Base-by-base conservation (phyloP, 441 rosid species). In the Biscutella laevigata region DNA sequence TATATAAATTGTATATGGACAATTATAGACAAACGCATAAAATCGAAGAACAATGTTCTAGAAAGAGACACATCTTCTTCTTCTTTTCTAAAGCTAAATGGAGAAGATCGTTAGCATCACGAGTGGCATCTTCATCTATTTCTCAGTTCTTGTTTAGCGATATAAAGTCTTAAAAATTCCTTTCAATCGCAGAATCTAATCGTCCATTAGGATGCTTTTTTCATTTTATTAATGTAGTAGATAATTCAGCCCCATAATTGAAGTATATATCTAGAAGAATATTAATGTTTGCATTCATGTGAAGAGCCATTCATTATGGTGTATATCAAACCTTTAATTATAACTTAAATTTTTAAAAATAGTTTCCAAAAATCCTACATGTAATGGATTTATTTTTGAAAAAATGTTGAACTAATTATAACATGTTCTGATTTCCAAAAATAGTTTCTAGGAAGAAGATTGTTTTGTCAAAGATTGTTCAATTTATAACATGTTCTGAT, bases 91-190 rank as follows among this genome's bases (percentile, higher is more conserved):
- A 47, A 53, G 34, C 21, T 50, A 62, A 53, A 55, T 47, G 50
- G 13, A 46, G 57, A 39, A 37, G 35, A 63, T 63, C 24, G 37
- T 55, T 63, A 30, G 68, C 62, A 63, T 63, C 68, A 63, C 68
- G 68, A 47, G 43, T 55, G 36, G 62, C 57, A 63, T 63, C 68
- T 54, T 53, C 35, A 30, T 37, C 21, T 45, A 2, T 11, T 53
- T 45, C 11, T 53, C 47, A 25, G 37, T 9, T 42, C 28, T 51
- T 7, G 5, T 14, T 20, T 15, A 5, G 6, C 5, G 37, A 42
- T 26, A 52, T 20, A 43, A 33, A 35, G 39, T 54, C 15, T 45
- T 45, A n/a, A 46, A 4, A 7, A 8, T 36, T 53, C 40, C 54
- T 46, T 54, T 28, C 47, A 36, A 28, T 9, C 10, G n/a, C 17